Evolutionary conservation across 1,284 basidiomycete species (phyloP), one percentile per base, ranked within the genome.

Genomic region (Ganoderma sinense): DNA sequence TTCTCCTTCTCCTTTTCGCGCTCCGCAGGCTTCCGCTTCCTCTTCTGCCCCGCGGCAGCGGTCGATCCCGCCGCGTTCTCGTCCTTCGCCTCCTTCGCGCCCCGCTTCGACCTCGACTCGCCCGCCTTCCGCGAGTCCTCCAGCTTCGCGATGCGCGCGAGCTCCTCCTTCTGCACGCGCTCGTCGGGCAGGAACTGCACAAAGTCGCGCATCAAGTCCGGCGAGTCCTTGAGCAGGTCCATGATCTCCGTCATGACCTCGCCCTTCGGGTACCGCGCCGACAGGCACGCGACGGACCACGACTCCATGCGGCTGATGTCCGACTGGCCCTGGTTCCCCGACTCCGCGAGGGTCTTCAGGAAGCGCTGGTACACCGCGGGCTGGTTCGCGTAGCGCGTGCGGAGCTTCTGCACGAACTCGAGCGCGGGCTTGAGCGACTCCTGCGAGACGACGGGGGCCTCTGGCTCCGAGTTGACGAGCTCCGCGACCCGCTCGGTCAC

Each of bases 331-430:
- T 40, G 48, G 16, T 65, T 83, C 68, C 83, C 83, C 65, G 87
- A 84, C 64, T 89, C 88, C 2, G 95, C 94, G 39, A 99, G 83
- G 72, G 98, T 96, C 82, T 97, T 96, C 69, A 99, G 84, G 82
- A 99, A 99, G 77, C 95, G 92, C 77, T 94, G 93, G 82, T 99
- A 99, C 11, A 94, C 97, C 43, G 97, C 95, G 1, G 95, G 91
- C 76, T 97, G 94, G 67, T 85, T 84, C 26, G 84, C 84, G 82
- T 97, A 99, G 51, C 96, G 91, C 74, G 95, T 93, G 82, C 98
- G 99, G 83, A 99, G 98, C 83, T 96, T 97, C 83, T 98, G 97
- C 51, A 99, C 96, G 77, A 98, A 99, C 77, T 94, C 91, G 74
- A 99, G 93, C 1, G 97, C 97, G 0, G 91, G 90, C 71, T 88